A percentile compares a stretch with the other conserved stretches of the same genome.
Conservation (phyloP, 495 filamentous ascomycete genomes). For the Aspergillus cristatus region DNA sequence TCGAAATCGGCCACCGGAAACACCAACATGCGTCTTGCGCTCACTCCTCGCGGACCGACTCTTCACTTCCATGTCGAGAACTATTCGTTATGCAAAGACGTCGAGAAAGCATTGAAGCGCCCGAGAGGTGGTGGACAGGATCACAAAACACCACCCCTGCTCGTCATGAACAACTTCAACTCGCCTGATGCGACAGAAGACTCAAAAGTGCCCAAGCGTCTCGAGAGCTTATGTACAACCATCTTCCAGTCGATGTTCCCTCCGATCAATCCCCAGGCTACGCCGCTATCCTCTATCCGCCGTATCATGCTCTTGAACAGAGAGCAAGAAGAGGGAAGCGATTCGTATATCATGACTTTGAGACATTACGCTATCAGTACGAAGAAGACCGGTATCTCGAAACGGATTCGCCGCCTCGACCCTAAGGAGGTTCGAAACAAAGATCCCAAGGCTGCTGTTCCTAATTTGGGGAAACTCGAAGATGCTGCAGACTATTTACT, state of each 20-base stretch:
- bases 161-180: conserved; percentile 98
- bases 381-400: conserved; percentile 73
- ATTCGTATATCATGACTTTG: conserved; percentile 77
- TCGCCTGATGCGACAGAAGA: conserved; percentile 47
- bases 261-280: conserved; percentile 85
- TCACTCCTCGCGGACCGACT: conserved; percentile 86
- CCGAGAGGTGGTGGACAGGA: conserved; percentile 75
- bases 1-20: conserved; percentile 84
- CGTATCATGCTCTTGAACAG: conserved; percentile 87
- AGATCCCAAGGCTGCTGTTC: conserved; percentile 58
- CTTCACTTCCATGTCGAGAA: conserved; percentile 93
- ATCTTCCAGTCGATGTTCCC: conserved; percentile 96
- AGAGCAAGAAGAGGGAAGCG: conserved; percentile 51
- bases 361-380: conserved; percentile 94
- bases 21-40: conserved; percentile 81
- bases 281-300: conserved; percentile 77
- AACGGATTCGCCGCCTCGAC: conserved; percentile 71
- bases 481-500: conserved; percentile 96
- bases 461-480: conserved; percentile 80
- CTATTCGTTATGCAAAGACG: conserved; percentile 88
- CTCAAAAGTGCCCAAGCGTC: conserved; percentile 67
- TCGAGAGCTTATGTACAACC: conserved; percentile 87
- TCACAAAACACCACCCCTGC: conserved; percentile 69
- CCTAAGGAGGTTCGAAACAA: conserved; percentile 67
- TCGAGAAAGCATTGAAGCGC: conserved; percentile 70